A percentile compares a stretch with the other conserved stretches of the same genome.
phyloP scores from a whole-genome alignment of 176 grass and related monocot species.

The Raddia guianensis region DNA sequence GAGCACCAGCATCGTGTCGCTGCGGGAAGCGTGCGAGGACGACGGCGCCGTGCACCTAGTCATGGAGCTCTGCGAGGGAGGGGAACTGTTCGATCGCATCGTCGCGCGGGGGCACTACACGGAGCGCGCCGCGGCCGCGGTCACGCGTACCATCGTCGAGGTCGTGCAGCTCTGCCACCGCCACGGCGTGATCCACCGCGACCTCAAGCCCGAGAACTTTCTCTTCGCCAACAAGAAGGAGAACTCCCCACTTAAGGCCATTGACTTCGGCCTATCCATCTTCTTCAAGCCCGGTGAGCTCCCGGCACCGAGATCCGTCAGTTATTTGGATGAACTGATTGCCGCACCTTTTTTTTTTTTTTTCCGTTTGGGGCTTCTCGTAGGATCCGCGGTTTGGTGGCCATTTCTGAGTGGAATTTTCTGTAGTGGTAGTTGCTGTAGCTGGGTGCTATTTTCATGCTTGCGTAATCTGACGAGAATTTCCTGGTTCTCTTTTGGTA shows the following conservation, averaged over 20 bases:
- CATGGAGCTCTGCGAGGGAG: constrained; percentile 99
- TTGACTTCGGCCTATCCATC: constrained; percentile 97
- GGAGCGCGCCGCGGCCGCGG: constrained; percentile 88
- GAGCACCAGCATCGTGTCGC: constrained; percentile 79
- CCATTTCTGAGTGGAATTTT: constrained; percentile 28
- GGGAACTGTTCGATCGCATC: constrained; percentile 96
- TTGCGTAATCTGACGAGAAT: constrained; percentile 44
- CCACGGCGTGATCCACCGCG: constrained; percentile 97
- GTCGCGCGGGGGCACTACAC: constrained; percentile 93
- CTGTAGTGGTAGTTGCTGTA: constrained; percentile 11
- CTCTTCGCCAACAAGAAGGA: constrained; percentile 98
- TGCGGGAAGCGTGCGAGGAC: constrained; percentile 98
- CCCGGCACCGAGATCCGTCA: constrained; percentile 2
- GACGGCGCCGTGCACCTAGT: constrained; percentile 94
- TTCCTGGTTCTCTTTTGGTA: constrained; percentile 28
- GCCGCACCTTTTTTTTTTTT: constrained; percentile 25
- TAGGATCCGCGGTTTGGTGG: constrained; percentile 43
- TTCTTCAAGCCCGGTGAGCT: constrained; percentile 97
- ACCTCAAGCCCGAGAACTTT: constrained; percentile 99
- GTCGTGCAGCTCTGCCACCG: constrained; percentile 98
- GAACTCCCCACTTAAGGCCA: constrained; percentile 97
- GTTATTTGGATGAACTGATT: constrained; percentile 29
- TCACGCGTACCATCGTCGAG: constrained; percentile 89
- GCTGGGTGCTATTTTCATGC: constrained; percentile 28
- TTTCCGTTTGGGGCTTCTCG: background rate